Percentiles rank a stretch among this genome's conserved stretches.
Conservation (phyloP, 2,329 filamentous ascomycete genomes). For the Monosporascus cannonballus region DNA sequence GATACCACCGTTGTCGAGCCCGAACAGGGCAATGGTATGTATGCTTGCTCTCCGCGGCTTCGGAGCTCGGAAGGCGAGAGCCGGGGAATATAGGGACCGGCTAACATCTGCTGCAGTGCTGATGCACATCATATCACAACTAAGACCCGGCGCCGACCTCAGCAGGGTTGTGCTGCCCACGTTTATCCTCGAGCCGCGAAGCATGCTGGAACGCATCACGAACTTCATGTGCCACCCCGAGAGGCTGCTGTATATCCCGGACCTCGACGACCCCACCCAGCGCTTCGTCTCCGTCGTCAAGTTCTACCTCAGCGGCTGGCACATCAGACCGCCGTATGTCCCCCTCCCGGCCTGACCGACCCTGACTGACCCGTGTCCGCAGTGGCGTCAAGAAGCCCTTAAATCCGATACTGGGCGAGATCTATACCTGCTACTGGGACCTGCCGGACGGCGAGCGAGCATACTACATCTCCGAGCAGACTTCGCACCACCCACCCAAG, state of each 20-base stretch:
- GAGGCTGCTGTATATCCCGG: constrained; percentile 80
- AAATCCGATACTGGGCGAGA: constrained; percentile 93
- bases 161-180: constrained; percentile 92
- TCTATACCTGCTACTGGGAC: constrained; percentile 94
- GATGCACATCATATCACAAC: constrained; percentile 92
- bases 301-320: constrained; percentile 98
- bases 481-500: constrained; percentile 95
- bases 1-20: constrained; percentile 81
- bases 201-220: constrained; percentile 97
- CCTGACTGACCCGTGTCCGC: constrained; percentile 9
- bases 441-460: constrained; percentile 76
- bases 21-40: constrained; percentile 88
- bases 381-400: constrained; percentile 97
- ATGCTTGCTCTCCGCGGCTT: neutral
- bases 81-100: neutral
- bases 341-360: constrained; percentile 3
- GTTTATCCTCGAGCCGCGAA: constrained; percentile 95
- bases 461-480: constrained; percentile 97
- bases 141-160: constrained; percentile 90
- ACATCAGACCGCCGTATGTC: constrained; percentile 90
- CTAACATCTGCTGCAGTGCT: constrained; percentile 57
- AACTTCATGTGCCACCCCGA: constrained; percentile 99
- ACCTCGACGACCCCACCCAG: constrained; percentile 80
- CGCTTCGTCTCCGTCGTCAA: constrained; percentile 94
- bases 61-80: neutral